Evolutionary conservation across 495 filamentous ascomycete species (phyloP).

Genomic region (Aspergillus bertholletiae): DNA sequence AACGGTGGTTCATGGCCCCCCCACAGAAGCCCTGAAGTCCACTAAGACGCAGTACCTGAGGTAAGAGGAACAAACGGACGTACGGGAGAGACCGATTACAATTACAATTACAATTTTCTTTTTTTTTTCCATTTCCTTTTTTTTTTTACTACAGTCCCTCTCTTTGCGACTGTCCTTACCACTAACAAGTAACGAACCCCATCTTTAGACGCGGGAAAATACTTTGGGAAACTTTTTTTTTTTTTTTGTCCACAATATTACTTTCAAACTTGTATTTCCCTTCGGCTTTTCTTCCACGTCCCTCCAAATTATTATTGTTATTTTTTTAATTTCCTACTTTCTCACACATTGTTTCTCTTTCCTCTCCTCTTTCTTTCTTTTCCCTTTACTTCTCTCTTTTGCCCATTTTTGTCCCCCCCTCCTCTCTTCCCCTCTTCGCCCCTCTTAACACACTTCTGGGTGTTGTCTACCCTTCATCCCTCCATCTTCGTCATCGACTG

Average conservation of each 20-base stretch:
- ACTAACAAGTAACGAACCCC: background rate
- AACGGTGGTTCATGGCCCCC: slow-evolving; percentile 21
- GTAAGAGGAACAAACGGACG: slow-evolving; percentile 10
- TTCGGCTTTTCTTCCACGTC: slow-evolving; percentile 15
- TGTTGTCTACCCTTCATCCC: slow-evolving; percentile 18
- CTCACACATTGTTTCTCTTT: slow-evolving; percentile 7
- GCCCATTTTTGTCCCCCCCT: slow-evolving; percentile 21
- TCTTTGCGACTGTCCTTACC: background rate
- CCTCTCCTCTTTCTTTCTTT: slow-evolving; percentile 7
- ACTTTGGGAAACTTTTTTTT: background rate
- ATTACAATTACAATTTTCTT: slow-evolving; percentile 2
- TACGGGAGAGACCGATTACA: slow-evolving; percentile 6
- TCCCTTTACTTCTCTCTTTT: slow-evolving; percentile 15
- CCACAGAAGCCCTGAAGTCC: slow-evolving; percentile 31
- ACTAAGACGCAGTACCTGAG: slow-evolving; percentile 12
- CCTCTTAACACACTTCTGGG: slow-evolving; percentile 15
- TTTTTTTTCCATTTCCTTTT: background rate
- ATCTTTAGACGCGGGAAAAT: background rate
- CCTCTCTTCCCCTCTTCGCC: slow-evolving; percentile 21
- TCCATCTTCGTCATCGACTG: slow-evolving; percentile 15
- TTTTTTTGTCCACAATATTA: slow-evolving; percentile 1
- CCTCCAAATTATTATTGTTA: slow-evolving; percentile 10
- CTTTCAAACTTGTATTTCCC: slow-evolving; percentile 6
- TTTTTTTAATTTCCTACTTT: slow-evolving; percentile 10
- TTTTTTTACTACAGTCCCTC: background rate